phyloP scores from a whole-genome alignment of 192 early-diverging fungal species.

The Kappamyces sp. region DNA sequence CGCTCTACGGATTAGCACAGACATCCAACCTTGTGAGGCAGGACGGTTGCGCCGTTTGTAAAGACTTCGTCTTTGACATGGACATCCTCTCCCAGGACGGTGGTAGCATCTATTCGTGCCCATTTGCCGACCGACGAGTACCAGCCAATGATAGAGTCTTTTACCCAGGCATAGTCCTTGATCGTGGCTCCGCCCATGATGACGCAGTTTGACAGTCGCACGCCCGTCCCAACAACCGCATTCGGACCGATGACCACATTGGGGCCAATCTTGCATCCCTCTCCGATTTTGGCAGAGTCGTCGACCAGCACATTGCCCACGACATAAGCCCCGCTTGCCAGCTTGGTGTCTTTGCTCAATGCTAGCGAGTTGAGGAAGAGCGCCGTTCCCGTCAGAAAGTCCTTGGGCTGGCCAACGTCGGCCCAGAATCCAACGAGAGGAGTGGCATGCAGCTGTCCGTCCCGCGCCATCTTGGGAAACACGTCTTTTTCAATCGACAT shows the following conservation, averaged over 20 bases:
- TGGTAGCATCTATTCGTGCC: constrained; percentile 86
- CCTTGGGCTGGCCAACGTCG: constrained; percentile 99
- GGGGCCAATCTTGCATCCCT: constrained; percentile 94
- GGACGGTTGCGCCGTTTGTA: constrained; percentile 43
- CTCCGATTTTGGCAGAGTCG: constrained; percentile 87
- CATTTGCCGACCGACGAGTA: constrained; percentile 90
- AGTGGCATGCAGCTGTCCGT: constrained; percentile 84
- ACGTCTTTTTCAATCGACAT: constrained; percentile 98
- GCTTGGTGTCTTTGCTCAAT: constrained; percentile 64
- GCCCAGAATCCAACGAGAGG: constrained; percentile 96
- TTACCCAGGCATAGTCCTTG: constrained; percentile 85
- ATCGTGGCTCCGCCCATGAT: constrained; percentile 76
- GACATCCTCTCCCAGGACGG: constrained; percentile 97
- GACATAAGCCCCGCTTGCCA: constrained; percentile 63
- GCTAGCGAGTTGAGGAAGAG: constrained; percentile 82
- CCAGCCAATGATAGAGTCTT: constrained; percentile 93
- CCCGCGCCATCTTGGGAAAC: constrained; percentile 87
- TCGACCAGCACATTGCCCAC: constrained; percentile 87
- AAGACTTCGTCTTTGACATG: constrained; percentile 78
- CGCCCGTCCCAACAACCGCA: constrained; percentile 86
- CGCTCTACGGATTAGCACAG: constrained; percentile 13
- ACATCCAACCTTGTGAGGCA: constrained; percentile 46
- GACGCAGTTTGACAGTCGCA: constrained; percentile 81
- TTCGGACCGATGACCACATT: constrained; percentile 95
- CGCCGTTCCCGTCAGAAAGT: constrained; percentile 91